Base-by-base conservation (phyloP, 1,139 yeast species). In the Taphrina populina region DNA sequence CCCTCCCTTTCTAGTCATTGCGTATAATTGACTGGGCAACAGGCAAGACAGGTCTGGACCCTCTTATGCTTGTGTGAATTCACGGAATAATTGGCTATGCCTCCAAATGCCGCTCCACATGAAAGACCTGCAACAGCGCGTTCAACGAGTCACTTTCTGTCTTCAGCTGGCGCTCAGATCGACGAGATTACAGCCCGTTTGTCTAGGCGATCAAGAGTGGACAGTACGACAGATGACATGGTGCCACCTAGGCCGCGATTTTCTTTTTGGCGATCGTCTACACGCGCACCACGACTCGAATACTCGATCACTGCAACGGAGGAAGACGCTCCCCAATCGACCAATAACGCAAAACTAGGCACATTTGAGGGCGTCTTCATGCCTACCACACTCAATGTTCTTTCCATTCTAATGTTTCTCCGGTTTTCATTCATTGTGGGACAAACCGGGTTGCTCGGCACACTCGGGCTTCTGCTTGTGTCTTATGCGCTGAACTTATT, bases 381-480 rank as follows among this genome's bases (percentile, higher is more conserved):
- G 29, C 94, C 94, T 7, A 84, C 92, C 0, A 77, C 88, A 5
- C 74, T 84, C 44, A 84, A 84, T 68, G 90, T 84, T 52, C 72
- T 84, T 40, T 83, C 90, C 17, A 84, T 84, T 65, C 77, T 84
- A 70, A 83, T 84, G 87, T 84, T 84, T 65, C 72, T 84, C 64
- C 76, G 94, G 60, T 84, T 84, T 65, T 92, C 92, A 26, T 84
- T 84, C 69, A 81, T 84, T 41, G 74, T 84, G 23, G 94, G 94
- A 41, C 92, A 84, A 65, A 80, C 84, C 73, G 94, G 94, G 0
- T 72, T 84, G 11, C 52, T 80, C 29, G 92, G 92, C 3, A 74
- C 85, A 63, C 52, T 72, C 30, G 61, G 62, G 43, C 57, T 34
- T 58, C 45, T 84, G 34, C 68, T 79, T 10, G 69, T 83, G 15